Conservation (phyloP, 768 basidiomycete genomes). For the Floccularia luteovirens region DNA sequence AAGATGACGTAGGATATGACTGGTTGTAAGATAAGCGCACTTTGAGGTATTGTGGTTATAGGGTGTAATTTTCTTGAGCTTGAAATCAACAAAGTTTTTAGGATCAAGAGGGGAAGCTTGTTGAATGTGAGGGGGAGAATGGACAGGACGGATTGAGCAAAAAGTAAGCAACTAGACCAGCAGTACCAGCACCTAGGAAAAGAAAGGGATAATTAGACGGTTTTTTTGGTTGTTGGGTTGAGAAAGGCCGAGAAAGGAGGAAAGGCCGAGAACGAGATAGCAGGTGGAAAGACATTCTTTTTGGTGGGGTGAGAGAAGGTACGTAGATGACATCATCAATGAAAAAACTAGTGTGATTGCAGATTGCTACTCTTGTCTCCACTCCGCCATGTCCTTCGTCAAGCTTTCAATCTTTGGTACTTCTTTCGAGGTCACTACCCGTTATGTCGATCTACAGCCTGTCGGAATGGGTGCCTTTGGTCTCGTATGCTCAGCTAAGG, state of each 20-base stretch:
- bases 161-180: slow-evolving; percentile 34
- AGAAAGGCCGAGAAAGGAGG: no score
- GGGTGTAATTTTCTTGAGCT: slow-evolving; percentile 69
- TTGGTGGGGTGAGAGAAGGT: slow-evolving; percentile 4
- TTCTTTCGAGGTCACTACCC: slow-evolving; percentile 96
- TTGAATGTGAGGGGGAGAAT: slow-evolving; percentile 22
- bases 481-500: slow-evolving; percentile 67
- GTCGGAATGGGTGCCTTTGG: slow-evolving; percentile 89
- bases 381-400: slow-evolving; percentile 74
- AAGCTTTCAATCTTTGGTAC: slow-evolving; percentile 99
- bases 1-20: not conserved
- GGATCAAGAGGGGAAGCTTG: slow-evolving; percentile 70
- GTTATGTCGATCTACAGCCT: slow-evolving; percentile 98
- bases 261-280: slow-evolving; percentile 4
- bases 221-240: slow-evolving; percentile 32
- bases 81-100: slow-evolving; percentile 71
- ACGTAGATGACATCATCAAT: not conserved
- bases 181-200: slow-evolving; percentile 40
- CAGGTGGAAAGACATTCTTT: slow-evolving; percentile 32
- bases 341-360: no score
- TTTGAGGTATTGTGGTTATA: slow-evolving; percentile 94
- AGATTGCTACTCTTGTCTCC: slow-evolving; percentile 9
- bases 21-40: slow-evolving; percentile 25
- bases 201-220: slow-evolving; percentile 38
- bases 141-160: slow-evolving; percentile 33